Conservation (phyloP, 208 protist genomes). For the Borovskyia barvae region DNA sequence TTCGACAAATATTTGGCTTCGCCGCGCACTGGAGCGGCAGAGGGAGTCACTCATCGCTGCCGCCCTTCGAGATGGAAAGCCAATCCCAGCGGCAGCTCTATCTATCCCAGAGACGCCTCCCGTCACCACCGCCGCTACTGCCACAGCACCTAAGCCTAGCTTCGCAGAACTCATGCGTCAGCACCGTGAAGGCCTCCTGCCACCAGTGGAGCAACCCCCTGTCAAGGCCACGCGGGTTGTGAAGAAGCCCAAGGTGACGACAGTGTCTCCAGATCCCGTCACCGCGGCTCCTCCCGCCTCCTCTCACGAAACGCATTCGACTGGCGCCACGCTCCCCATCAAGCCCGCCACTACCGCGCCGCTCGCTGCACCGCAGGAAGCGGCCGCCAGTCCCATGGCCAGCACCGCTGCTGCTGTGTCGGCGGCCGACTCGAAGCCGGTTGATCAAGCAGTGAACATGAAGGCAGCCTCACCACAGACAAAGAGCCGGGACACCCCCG, state of each 20-base stretch:
- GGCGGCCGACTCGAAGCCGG: neutral
- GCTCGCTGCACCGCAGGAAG: too few species aligned
- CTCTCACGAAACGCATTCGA: too few species aligned
- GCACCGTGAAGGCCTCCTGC: conserved; percentile 29
- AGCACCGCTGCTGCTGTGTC: neutral
- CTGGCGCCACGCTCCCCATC: too few species aligned
- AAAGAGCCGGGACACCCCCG: too few species aligned
- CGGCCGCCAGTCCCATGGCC: neutral
- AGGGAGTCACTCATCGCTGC: conserved; percentile 19
- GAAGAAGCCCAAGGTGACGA: conserved; percentile 21
- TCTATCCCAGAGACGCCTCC: neutral
- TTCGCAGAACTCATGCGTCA: conserved; percentile 33
- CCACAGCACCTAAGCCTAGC: conserved; percentile 1
- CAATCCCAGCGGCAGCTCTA: neutral
- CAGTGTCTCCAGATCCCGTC: too few species aligned
- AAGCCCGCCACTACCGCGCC: too few species aligned
- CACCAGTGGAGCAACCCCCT: conserved; percentile 15
- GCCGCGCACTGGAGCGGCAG: conserved; percentile 27
- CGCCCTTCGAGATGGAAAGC: conserved; percentile 18
- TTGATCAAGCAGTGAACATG: too few species aligned
- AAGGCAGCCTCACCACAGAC: too few species aligned
- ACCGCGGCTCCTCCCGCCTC: too few species aligned
- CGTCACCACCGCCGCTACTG: neutral
- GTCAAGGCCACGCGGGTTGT: conserved; percentile 38
- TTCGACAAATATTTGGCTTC: conserved; percentile 26